Percentiles rank a stretch among this genome's conserved stretches.
These are phyloP conservation scores for Cladosporium sp. DNA, from an alignment of 2,329 filamentous ascomycete species.

Conservation along the genomic window DNA sequence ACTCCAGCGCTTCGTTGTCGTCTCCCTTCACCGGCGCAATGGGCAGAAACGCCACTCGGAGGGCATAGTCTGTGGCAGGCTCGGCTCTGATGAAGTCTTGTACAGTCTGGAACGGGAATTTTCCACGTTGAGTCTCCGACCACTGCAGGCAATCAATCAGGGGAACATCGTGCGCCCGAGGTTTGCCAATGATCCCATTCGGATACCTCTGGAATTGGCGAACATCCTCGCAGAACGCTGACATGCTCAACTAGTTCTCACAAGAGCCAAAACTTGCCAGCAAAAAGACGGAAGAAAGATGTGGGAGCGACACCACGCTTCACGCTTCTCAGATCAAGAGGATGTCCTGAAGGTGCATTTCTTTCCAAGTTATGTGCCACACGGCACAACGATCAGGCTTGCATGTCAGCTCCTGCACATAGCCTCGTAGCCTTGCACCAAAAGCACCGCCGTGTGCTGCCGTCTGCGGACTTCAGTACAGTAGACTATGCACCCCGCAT, in stretches of 20 bases:
- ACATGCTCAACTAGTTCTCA: too few relatives aligned
- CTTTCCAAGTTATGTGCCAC: background rate
- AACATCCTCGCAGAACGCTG: constrained; percentile 3
- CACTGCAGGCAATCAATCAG: background rate
- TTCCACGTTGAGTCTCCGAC: background rate
- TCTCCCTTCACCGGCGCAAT: background rate
- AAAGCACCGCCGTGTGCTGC: background rate
- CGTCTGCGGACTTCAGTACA: background rate
- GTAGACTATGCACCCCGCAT: constrained; percentile 8
- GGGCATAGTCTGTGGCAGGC: background rate
- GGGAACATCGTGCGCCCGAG: background rate
- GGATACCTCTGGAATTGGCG: background rate
- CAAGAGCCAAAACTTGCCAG: background rate
- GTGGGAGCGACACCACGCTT: background rate
- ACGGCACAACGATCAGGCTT: background rate
- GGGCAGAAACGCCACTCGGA: constrained; percentile 2
- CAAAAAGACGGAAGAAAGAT: background rate
- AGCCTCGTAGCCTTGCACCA: background rate
- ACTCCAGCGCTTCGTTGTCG: background rate
- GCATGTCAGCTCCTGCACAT: constrained; percentile 8
- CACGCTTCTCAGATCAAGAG: too few relatives aligned
- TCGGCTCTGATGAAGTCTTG: background rate
- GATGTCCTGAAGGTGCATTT: background rate
- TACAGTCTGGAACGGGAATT: background rate
- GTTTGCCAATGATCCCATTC: background rate